Conservation (phyloP, 2,329 filamentous ascomycete genomes). For the Aspergillus alliaceus region DNA sequence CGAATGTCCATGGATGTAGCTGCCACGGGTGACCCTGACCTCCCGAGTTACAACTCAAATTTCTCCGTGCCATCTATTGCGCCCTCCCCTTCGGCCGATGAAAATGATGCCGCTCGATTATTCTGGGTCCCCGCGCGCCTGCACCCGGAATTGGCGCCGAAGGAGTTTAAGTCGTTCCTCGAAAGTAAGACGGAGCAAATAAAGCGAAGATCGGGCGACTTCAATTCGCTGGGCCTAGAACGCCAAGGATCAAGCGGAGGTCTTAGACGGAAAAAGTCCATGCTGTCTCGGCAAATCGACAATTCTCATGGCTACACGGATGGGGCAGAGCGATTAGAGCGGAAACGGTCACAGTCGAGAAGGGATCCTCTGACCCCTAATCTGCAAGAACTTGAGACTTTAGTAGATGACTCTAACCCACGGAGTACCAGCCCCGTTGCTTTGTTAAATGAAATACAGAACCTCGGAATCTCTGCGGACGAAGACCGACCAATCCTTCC, state of each 20-base stretch:
- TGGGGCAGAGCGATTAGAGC: slow-evolving; percentile 75
- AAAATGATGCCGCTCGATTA: slow-evolving; percentile 82
- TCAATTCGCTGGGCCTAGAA: slow-evolving; percentile 55
- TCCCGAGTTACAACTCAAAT: slow-evolving; percentile 44
- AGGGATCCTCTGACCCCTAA: slow-evolving; percentile 62
- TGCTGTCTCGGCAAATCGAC: slow-evolving; percentile 90
- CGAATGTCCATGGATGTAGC: slow-evolving; percentile 93
- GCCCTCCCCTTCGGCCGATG: slow-evolving; percentile 57
- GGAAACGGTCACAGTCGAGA: slow-evolving; percentile 65
- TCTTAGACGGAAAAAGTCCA: slow-evolving; percentile 85
- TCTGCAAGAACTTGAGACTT: slow-evolving; percentile 68
- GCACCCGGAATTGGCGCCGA: slow-evolving; percentile 91
- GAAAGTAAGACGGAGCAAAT: slow-evolving; percentile 92
- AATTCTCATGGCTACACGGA: slow-evolving; percentile 74
- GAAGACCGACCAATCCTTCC: slow-evolving; percentile 88
- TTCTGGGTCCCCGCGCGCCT: slow-evolving; percentile 96
- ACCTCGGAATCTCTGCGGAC: slow-evolving; percentile 43
- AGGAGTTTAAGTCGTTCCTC: slow-evolving; percentile 94
- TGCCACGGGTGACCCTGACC: slow-evolving; percentile 58
- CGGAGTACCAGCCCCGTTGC: slow-evolving; percentile 67
- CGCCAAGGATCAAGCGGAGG: slow-evolving; percentile 57
- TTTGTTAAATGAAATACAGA: slow-evolving; percentile 44
- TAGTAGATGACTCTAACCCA: slow-evolving; percentile 76
- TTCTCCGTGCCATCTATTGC: slow-evolving; percentile 43
- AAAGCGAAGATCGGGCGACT: slow-evolving; percentile 76